phyloP scores from a whole-genome alignment of 805 yeast genomes.

The Ogataea nitratoaversa region DNA sequence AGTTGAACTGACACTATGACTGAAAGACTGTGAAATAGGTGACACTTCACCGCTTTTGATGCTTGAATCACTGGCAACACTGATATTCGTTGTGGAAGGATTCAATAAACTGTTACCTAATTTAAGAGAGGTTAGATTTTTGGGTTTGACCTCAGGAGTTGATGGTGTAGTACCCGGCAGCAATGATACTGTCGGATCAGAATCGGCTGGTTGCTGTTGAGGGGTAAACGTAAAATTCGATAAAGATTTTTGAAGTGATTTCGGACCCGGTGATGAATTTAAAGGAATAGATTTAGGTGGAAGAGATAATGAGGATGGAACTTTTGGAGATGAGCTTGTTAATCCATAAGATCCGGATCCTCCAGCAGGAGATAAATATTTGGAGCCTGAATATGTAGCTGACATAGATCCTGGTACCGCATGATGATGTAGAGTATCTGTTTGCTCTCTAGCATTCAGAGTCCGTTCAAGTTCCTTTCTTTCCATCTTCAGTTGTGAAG shows the following conservation, averaged over 20 bases:
- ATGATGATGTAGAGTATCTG: background rate
- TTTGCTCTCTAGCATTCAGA: constrained; percentile 1
- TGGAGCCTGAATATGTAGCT: background rate
- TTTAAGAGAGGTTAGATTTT: background rate
- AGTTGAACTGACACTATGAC: background rate
- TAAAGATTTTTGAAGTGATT: background rate
- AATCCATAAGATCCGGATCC: background rate
- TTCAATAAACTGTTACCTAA: background rate
- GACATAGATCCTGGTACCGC: background rate
- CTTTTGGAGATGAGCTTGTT: background rate
- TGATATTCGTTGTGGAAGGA: constrained; percentile 1
- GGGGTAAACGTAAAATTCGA: constrained; percentile 1
- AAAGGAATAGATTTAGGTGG: background rate
- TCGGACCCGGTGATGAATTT: constrained; percentile 1
- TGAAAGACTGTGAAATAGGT: constrained; percentile 1
- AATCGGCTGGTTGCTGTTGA: background rate
- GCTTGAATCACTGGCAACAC: background rate
- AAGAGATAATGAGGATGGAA: background rate
- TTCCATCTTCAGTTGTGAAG: constrained; percentile 33
- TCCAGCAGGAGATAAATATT: background rate
- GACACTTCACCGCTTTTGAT: background rate
- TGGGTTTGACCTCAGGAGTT: background rate
- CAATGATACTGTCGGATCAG: background rate
- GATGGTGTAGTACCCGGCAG: background rate
- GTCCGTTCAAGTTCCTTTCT: constrained; percentile 17